Evolutionary conservation across 2,329 filamentous ascomycete species (phyloP), one percentile per base, ranked within the genome.

Genomic region (Cercospora beticola): DNA sequence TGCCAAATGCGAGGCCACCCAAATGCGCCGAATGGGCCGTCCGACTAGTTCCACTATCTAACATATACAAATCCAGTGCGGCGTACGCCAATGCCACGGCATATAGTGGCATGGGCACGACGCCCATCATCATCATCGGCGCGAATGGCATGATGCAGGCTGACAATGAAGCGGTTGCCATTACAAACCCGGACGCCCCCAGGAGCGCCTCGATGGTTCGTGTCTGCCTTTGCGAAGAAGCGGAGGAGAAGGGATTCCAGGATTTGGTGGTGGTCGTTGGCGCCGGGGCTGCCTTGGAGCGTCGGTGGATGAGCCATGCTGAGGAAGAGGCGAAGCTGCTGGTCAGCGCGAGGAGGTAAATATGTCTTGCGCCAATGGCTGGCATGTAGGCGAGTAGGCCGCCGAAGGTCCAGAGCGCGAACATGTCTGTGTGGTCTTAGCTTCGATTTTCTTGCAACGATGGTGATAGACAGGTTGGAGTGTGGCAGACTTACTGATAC

Each of bases 11-110:
- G 21, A 78, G 63, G 0, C 83, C 83, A 5, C 83, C 83, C 14
- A 85, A 65, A 77, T 85, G 83, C 7, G 81, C 83, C 18, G 79
- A 76, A 76, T 84, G 83, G 4, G 74, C 82, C 8, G 79, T 70
- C 5, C 61, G 67, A 18, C 72, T 76, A 23, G 14, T 23, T 9
- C 68, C 74, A 4, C 70, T 57, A 62, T 80, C 76, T 40, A 84
- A 46, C 68, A 77, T 78, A 68, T 78, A 82, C 1, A 77, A 74
- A 73, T 84, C 82, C 40, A 79, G 74, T 0, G 75, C 73, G 1
- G 78, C 77, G 70, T 80, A 83, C 1, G 74, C 77, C 0, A 70
- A 64, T 3, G 79, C 78, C 21, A 81, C 33, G 0, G 73, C 71
- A 77, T 78, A 83, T 26, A 84, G 73, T 9, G 82, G 83, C 8